phyloP scores from a whole-genome alignment of 345 rosid genomes.

The Draba incana region DNA sequence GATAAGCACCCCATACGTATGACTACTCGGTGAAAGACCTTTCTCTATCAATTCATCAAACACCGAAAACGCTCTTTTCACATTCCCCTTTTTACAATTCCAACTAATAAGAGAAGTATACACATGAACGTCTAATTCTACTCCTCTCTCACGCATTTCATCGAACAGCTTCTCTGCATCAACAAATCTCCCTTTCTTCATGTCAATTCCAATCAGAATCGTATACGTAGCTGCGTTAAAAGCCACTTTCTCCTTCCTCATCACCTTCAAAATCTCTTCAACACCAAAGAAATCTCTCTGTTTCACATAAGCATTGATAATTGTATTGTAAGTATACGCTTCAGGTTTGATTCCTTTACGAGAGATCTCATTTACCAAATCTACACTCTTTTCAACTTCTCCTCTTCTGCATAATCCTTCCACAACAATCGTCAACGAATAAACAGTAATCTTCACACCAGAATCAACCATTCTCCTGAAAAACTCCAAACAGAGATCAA shows the following conservation, averaged over 20 bases:
- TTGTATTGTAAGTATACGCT: conserved; percentile 59
- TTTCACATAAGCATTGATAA: conserved; percentile 55
- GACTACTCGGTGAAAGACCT: conserved; percentile 56
- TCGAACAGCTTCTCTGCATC: conserved; percentile 63
- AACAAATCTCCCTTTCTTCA: conserved; percentile 37
- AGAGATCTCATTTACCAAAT: conserved; percentile 51
- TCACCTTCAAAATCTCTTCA: conserved; percentile 52
- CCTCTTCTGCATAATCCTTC: conserved; percentile 59
- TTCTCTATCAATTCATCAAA: conserved; percentile 67
- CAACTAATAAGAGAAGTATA: conserved; percentile 57
- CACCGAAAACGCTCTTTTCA: conserved; percentile 56
- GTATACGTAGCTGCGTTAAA: conserved; percentile 61
- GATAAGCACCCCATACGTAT: conserved; percentile 73
- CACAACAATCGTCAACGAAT: conserved; percentile 59
- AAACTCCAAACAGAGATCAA: conserved; percentile 47
- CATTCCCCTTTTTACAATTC: conserved; percentile 54
- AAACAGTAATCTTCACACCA: conserved; percentile 50
- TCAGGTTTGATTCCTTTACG: conserved; percentile 59
- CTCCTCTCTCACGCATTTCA: conserved; percentile 61
- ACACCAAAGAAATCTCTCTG: conserved; percentile 50
- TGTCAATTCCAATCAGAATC: conserved; percentile 48
- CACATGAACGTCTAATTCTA: conserved; percentile 52
- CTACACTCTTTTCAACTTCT: conserved; percentile 47
- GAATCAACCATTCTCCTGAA: conserved; percentile 53
- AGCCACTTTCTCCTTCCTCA: conserved; percentile 54